Conservation (phyloP, 257 asterid species). For the Fraxinus quadrangulata region DNA sequence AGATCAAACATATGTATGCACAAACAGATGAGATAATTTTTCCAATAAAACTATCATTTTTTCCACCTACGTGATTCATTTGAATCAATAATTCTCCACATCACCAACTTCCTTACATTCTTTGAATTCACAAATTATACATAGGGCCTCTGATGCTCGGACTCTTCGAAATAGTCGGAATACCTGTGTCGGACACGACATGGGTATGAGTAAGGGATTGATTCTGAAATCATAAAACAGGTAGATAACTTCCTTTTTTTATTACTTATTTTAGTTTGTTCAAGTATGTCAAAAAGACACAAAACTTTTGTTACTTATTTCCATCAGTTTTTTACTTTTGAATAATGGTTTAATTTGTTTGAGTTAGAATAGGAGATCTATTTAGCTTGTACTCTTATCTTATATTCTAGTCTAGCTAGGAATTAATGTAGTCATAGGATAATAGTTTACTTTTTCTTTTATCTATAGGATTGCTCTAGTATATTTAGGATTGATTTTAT, state of each 20-base stretch:
- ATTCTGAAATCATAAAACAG: too few relatives aligned
- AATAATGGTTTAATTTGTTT: neutral
- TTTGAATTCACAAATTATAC: neutral
- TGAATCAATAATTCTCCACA: neutral
- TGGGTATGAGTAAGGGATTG: too few relatives aligned
- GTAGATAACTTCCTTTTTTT: conserved; percentile 33
- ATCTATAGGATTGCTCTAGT: too few relatives aligned
- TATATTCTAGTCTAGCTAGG: too few relatives aligned
- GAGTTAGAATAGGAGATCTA: too few relatives aligned
- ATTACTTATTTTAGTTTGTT: conserved; percentile 9
- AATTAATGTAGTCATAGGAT: too few relatives aligned
- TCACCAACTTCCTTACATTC: neutral
- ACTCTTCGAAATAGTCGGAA: too few relatives aligned
- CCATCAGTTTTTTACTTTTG: neutral
- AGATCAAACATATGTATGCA: neutral
- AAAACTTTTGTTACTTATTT: neutral
- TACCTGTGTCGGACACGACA: too few relatives aligned
- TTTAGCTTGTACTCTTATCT: too few relatives aligned
- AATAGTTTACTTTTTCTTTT: too few relatives aligned
- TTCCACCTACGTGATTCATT: neutral
- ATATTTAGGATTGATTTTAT: too few relatives aligned
- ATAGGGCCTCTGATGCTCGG: too few relatives aligned
- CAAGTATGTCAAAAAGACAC: neutral
- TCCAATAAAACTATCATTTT: neutral
- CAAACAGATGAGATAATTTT: neutral